Base-by-base conservation (phyloP, 1,139 yeast species). In the Blastobotrys indianensis region DNA sequence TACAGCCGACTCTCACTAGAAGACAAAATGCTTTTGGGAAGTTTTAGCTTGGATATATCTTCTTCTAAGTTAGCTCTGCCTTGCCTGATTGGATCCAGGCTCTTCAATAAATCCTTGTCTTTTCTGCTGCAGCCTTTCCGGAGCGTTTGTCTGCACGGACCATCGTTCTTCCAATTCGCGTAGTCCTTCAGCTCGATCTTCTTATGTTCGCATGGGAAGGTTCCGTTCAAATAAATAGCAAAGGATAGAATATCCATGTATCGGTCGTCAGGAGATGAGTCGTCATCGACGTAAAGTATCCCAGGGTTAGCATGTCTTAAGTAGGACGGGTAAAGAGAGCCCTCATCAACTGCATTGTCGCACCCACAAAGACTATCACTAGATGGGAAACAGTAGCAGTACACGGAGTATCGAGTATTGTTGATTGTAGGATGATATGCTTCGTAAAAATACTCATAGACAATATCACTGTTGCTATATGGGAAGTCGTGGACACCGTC, bases 321-420 rank as follows among this genome's bases (percentile, higher is more conserved):
- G 23, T 39, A 39, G 5, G 37, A 28, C 8, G 42, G 31, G 13
- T 11, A 10, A 10, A 39, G 23, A 23, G 7, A 7, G n/a, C 12
- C 15, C 30, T 16, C 13, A 6, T 6, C 10, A 4, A 37, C 8
- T 20, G n/a, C 20, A 32, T 39, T 23, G 23, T 32, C 42, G n/a
- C 42, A 39, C 2, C 25, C n/a, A 17, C 42, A 39, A 12, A 39
- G 25, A 12, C 16, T n/a, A 32, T 31, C 12, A 8, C 20, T 13
- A 20, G 37, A 32, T 3, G 42, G 42, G 30, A 39, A 39, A 17
- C 42, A 39, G 23, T n/a, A 39, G 16, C 42, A 39, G 17, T n/a
- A 39, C 2, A 39, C 17, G 3, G 17, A n/a, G 31, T 39, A 39
- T 31, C 32, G 16, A 4, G 37, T 32, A 10, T 20, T 39, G 5